A percentile compares a stretch with the other conserved stretches of the same genome.
Conservation (phyloP, 345 rosid species). For the Hibiscus tridactylites region DNA sequence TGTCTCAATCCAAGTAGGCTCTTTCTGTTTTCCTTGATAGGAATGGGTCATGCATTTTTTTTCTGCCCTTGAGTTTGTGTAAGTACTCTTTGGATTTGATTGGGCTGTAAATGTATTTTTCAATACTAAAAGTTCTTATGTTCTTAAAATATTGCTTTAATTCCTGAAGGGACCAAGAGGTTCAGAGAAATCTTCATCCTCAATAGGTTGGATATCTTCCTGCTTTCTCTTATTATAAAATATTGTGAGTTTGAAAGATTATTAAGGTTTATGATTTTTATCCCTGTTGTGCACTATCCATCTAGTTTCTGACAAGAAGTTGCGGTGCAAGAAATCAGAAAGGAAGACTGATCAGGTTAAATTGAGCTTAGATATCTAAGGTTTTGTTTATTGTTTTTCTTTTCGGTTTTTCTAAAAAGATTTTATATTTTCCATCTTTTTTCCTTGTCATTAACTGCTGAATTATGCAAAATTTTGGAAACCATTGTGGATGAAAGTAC, state of each 20-base stretch:
- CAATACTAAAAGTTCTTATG: not conserved
- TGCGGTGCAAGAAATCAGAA: constrained; percentile 17
- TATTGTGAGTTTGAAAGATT: not conserved
- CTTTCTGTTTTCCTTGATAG: too few species aligned
- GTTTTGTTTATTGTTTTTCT: not conserved
- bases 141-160: constrained; percentile 17
- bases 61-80: not conserved
- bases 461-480: not conserved
- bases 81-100: not conserved
- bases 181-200: constrained; percentile 25
- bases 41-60: not conserved
- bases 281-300: constrained; percentile 17
- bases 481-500: not conserved
- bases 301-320: constrained; percentile 33
- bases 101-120: not conserved
- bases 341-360: constrained; percentile 30
- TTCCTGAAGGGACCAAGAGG: constrained; percentile 27
- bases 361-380: constrained; percentile 8
- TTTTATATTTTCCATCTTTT: too few species aligned
- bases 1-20: too few species aligned
- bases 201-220: constrained; percentile 30
- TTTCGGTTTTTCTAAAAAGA: not conserved
- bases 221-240: constrained; percentile 6
- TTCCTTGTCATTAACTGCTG: not conserved
- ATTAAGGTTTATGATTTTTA: constrained; percentile 9